A percentile compares a stretch with the other conserved stretches of the same genome.
Evolutionary conservation across 371 early-diverging fungal species (phyloP).

Genomic region (Lichtheimia corymbifera): DNA sequence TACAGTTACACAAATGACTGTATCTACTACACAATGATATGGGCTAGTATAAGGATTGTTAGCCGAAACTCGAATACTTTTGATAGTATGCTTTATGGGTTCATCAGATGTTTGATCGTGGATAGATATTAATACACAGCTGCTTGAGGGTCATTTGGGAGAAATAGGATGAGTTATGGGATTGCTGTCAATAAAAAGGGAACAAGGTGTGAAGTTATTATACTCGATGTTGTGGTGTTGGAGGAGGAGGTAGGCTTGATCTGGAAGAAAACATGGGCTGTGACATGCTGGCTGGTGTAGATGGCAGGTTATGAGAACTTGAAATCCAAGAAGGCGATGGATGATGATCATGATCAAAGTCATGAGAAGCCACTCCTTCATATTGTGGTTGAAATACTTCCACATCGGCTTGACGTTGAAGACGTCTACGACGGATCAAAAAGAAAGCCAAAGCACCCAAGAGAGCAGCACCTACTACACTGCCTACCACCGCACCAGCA

Average conservation of each 20-base stretch:
- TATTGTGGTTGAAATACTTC: conserved; percentile 19
- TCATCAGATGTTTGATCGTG: no score
- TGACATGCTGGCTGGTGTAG: conserved; percentile 4
- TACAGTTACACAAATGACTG: no score
- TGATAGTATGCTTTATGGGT: no score
- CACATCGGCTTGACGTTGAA: conserved; percentile 8
- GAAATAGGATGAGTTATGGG: no score
- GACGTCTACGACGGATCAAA: conserved; percentile 18
- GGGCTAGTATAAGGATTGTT: no score
- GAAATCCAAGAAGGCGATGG: conserved; percentile 6
- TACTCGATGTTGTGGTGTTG: conserved; percentile 2
- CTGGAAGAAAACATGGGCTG: conserved; percentile 1
- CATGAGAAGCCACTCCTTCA: conserved; percentile 3
- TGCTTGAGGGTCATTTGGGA: no score
- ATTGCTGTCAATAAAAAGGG: no score
- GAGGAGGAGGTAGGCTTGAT: conserved; percentile 4
- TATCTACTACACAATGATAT: no score
- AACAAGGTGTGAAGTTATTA: background rate
- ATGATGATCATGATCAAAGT: background rate
- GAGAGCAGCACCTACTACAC: conserved; percentile 15
- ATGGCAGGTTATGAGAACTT: conserved; percentile 5
- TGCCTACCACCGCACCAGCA: conserved; percentile 16
- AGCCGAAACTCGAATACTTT: no score
- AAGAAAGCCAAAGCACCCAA: conserved; percentile 17
- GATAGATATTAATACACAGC: no score